Conservation (phyloP, 2,329 filamentous ascomycete genomes). For the Monosporascus ibericus region DNA sequence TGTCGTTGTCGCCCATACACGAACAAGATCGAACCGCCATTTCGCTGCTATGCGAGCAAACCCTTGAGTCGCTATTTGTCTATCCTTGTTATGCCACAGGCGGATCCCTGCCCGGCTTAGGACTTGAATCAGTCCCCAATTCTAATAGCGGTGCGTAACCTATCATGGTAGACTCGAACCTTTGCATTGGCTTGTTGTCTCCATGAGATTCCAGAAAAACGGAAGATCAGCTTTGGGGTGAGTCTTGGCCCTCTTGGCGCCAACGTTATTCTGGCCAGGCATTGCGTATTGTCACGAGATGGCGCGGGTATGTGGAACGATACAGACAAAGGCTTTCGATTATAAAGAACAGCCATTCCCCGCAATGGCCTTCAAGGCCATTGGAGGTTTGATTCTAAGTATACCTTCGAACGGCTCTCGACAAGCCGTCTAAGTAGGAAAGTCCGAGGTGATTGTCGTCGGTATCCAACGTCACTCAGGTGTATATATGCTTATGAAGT, state of each 20-base stretch:
- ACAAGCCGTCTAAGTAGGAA: background rate
- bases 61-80: background rate
- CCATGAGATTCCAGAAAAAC: background rate
- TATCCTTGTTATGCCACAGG: background rate
- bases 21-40: background rate
- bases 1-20: background rate
- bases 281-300: background rate
- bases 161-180: background rate
- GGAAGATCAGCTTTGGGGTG: background rate
- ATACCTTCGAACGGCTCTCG: background rate
- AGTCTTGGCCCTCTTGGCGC: background rate
- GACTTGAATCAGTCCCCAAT: background rate
- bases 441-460: background rate
- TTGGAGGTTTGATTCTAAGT: background rate
- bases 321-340: background rate
- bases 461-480: background rate
- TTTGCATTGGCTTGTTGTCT: background rate
- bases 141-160: background rate
- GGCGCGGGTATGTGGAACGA: background rate
- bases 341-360: background rate
- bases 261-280: background rate
- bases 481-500: slow-evolving; percentile 10
- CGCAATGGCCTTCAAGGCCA: background rate
- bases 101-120: background rate
- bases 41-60: background rate